Percentiles rank a stretch among this genome's conserved stretches.
Evolutionary conservation across 2,329 filamentous ascomycete genomes (phyloP).

Genomic region (Fonsecaea nubica): DNA sequence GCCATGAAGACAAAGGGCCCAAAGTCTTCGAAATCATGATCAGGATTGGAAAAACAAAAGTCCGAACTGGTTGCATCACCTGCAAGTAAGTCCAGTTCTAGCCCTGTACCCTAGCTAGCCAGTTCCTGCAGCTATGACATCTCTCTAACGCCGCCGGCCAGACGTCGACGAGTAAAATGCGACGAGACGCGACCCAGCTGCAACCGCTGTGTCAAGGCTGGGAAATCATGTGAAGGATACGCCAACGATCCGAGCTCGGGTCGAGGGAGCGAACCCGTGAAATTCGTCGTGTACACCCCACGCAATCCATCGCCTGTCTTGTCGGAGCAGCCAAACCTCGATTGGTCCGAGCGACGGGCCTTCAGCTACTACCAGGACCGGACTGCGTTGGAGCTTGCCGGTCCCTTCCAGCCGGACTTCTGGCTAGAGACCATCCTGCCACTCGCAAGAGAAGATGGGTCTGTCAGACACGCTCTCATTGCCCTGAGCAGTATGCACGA

Average conservation of each 20-base stretch:
- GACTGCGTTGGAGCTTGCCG: slow-evolving; percentile 40
- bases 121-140: not conserved
- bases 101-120: not conserved
- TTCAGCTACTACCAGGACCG: slow-evolving; percentile 42
- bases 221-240: slow-evolving; percentile 43
- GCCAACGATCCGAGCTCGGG: slow-evolving; percentile 18
- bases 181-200: slow-evolving; percentile 42
- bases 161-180: slow-evolving; percentile 41
- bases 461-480: slow-evolving; percentile 42
- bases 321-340: slow-evolving; percentile 27
- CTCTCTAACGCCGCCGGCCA: slow-evolving; percentile 2
- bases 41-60: slow-evolving; percentile 35
- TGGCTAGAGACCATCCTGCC: slow-evolving; percentile 41
- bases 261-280: slow-evolving; percentile 12
- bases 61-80: slow-evolving; percentile 34
- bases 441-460: slow-evolving; percentile 40
- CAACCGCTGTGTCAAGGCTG: slow-evolving; percentile 41
- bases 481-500: slow-evolving; percentile 44
- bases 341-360: slow-evolving; percentile 39
- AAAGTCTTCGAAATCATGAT: slow-evolving; percentile 23
- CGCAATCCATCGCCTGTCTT: slow-evolving; percentile 9
- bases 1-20: not conserved
- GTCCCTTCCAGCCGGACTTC: slow-evolving; percentile 41
- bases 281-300: slow-evolving; percentile 31
- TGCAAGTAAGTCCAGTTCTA: slow-evolving; percentile 33